phyloP scores from a whole-genome alignment of 2,329 filamentous ascomycete species.

The Cryphonectria radicalis region DNA sequence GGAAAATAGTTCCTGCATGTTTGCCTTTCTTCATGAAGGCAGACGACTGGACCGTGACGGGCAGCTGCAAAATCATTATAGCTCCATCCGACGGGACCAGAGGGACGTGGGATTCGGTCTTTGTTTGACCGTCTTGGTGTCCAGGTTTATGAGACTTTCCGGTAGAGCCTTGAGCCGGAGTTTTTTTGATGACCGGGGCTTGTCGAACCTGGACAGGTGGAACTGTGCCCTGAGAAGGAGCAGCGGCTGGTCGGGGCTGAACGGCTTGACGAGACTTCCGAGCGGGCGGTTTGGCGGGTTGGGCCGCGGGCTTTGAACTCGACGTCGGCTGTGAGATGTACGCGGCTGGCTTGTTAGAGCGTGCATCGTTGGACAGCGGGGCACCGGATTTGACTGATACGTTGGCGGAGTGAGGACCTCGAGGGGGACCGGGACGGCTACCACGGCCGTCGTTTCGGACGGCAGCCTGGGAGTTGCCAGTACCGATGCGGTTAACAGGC shows the following conservation, averaged over 20 bases:
- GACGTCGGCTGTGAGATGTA: neutral
- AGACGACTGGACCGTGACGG: neutral
- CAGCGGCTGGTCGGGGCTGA: neutral
- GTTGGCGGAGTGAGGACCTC: constrained; percentile 9
- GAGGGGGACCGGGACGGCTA: neutral
- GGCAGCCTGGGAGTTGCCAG: neutral
- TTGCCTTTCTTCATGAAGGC: neutral
- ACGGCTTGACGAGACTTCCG: neutral
- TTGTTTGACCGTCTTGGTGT: neutral
- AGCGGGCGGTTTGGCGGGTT: neutral
- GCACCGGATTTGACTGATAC: constrained; percentile 15
- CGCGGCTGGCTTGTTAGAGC: neutral
- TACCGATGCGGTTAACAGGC: constrained; percentile 5
- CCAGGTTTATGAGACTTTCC: neutral
- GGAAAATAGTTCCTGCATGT: constrained; percentile 10
- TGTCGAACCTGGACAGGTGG: neutral
- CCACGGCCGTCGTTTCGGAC: neutral
- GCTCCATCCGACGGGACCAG: constrained; percentile 6
- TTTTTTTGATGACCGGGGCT: neutral
- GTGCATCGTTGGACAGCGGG: neutral
- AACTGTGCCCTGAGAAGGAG: neutral
- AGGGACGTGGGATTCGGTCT: too few species aligned
- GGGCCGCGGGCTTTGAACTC: too few species aligned
- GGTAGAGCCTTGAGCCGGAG: neutral
- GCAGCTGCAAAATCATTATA: neutral